Base-by-base conservation (phyloP, 176 grass and related monocot genomes). In the Elaeis guineensis region DNA sequence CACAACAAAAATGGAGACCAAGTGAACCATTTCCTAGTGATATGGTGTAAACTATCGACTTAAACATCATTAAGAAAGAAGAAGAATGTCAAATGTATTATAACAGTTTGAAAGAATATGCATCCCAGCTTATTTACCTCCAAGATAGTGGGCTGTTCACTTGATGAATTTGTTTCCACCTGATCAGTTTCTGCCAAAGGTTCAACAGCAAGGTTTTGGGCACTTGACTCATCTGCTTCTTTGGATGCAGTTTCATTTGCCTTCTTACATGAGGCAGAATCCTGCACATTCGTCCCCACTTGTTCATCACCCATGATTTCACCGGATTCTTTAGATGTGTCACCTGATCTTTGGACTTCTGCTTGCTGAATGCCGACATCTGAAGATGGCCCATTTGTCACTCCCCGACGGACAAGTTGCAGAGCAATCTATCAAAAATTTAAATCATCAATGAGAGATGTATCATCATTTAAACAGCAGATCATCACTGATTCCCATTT, bases 331-430 rank as follows among this genome's bases (percentile, higher is more conserved):
- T 71, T 71, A 0, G 49, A 71, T 44, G 0, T 12, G 11, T 44
- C 35, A 2, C 35, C 35, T 14, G 11, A 44, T 44, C 1, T 12
- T 44, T 44, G 35, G 35, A 44, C 35, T 44, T 12, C 35, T 49
- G 17, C 48, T 61, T 74, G 66, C 51, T 70, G 56, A 23, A 62
- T 60, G n/a, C 52, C 29, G 67, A 66, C 59, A 49, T 81, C 78
- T 69, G 73, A 53, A 56, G 57, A 61, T 70, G 76, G 59, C 18
- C 81, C 70, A 61, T 85, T 82, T 59, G 84, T 76, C 21, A 79
- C 78, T 9, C 80, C 84, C 82, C 75, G 77, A 52, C 89, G 89
- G 67, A 94, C 89, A 55, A 94, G 84, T 63, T 79, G 78, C 54
- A 94, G 67, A 85, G 89, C 89, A 74, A 94, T 94, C 89, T 94